Conservation (phyloP, 495 filamentous ascomycete genomes). For the Podospora comata region DNA sequence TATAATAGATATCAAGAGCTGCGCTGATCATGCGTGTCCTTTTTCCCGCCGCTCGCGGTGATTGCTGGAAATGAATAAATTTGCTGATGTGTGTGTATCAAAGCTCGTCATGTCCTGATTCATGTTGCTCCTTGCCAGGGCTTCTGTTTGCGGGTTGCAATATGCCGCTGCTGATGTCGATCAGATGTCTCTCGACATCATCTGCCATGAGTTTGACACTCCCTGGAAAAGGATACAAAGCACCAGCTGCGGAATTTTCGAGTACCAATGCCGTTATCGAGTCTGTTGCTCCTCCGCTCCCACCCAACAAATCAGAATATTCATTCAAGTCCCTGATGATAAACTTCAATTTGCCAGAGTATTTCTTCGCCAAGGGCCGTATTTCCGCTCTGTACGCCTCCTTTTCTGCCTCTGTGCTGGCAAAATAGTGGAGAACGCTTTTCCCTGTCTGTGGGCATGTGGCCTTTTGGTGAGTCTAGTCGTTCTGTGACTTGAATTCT, state of each 20-base stretch:
- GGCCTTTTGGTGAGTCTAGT: neutral
- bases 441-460: constrained; percentile 28
- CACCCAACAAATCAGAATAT: constrained; percentile 31
- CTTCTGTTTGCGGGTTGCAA: constrained; percentile 13
- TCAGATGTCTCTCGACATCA: constrained; percentile 21
- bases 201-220: constrained; percentile 15
- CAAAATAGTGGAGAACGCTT: constrained; percentile 38
- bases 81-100: neutral
- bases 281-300: constrained; percentile 15
- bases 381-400: constrained; percentile 24
- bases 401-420: constrained; percentile 17
- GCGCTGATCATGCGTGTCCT: too few relatives aligned
- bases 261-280: constrained; percentile 19
- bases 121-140: neutral
- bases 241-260: constrained; percentile 23
- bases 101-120: constrained; percentile 17
- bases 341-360: constrained; percentile 35
- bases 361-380: constrained; percentile 35
- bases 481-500: neutral
- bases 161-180: constrained; percentile 23
- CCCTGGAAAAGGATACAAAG: constrained; percentile 20
- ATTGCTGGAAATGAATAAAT: too few relatives aligned
- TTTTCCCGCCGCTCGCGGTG: too few relatives aligned
- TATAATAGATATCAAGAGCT: too few relatives aligned
- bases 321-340: constrained; percentile 35